A percentile compares a stretch with the other conserved stretches of the same genome.
phyloP scores from a whole-genome alignment of 176 grass and related monocot genomes.

The Oryza glumipatula region DNA sequence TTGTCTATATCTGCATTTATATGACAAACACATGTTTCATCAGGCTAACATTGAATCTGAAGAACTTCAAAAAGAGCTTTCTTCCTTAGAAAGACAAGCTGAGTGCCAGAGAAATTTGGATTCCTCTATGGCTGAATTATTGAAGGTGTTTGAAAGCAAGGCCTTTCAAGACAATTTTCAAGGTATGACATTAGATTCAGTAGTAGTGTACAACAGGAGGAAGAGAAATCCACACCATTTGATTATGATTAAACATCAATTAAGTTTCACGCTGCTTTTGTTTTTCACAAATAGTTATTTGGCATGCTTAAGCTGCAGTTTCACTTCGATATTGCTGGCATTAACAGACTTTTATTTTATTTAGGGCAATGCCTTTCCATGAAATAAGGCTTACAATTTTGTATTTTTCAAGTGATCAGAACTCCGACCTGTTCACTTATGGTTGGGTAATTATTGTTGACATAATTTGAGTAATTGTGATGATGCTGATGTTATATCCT shows the following conservation, averaged over 20 bases:
- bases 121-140: slow-evolving; percentile 49
- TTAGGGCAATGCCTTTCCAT: slow-evolving; percentile 3
- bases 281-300: slow-evolving; percentile 7
- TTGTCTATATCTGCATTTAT: slow-evolving; percentile 32
- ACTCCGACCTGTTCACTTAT: slow-evolving; percentile 7
- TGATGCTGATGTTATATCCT: background rate
- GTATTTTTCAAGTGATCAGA: background rate
- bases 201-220: background rate
- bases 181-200: slow-evolving; percentile 43
- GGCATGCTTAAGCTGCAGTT: slow-evolving; percentile 1
- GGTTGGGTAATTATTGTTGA: background rate
- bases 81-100: slow-evolving; percentile 51
- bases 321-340: slow-evolving; percentile 9
- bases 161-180: slow-evolving; percentile 45
- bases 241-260: background rate
- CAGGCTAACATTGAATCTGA: slow-evolving; percentile 58
- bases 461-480: background rate
- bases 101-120: slow-evolving; percentile 34
- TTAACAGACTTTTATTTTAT: background rate
- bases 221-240: background rate
- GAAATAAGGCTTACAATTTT: background rate
- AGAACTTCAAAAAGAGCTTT: slow-evolving; percentile 51
- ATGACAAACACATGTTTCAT: slow-evolving; percentile 20
- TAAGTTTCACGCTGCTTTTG: background rate
- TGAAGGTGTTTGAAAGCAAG: slow-evolving; percentile 48